Base-by-base conservation (phyloP, 345 rosid species). In the Sonneratia caseolaris region DNA sequence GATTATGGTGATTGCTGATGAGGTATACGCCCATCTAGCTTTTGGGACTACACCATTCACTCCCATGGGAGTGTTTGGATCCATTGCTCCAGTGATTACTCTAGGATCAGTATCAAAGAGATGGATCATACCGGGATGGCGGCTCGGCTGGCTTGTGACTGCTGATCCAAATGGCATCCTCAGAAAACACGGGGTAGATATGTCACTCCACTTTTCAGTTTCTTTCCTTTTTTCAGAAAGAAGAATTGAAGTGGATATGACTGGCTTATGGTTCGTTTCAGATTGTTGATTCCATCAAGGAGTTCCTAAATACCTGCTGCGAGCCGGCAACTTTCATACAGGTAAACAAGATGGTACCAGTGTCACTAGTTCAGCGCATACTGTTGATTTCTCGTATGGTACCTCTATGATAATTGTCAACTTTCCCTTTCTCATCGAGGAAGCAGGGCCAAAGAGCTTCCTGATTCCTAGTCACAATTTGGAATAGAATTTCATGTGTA, bases 61-160 rank as follows among this genome's bases (percentile, higher is more conserved):
- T 51, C 82, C 88, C 0, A 83, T 86, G 89, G 90, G 73, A 8
- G 77, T 64, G 43, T 90, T 88, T 24, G 88, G 81, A 48, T 85
- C 89, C 1, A 79, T 80, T 6, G 87, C 80, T 5, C 91, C 91
- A 5, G 86, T 86, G 7, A 2, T 88, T 43, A 84, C 93, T 0
- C 75, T 86, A 1, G 91, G 90, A 21, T 89, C 93, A 14, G 70
- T 88, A 71, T 88, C 90, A 1, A 90, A 90, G 73, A 84, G 86
- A 75, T 88, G 85, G 86, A 72, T 81, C 22, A 88, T 88, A 66
- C 96, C 87, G 55, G 87, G 91, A 4, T 90, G 91, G 93, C 73
- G 84, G 65, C 71, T 85, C 61, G 85, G 91, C 27, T 90, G 96
- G 93, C 68, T 88, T 0, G 88, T 73, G 0, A 56, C 73, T 32